Evolutionary conservation across 257 asterid genomes (phyloP).

Genomic region (Cinchona pubescens): DNA sequence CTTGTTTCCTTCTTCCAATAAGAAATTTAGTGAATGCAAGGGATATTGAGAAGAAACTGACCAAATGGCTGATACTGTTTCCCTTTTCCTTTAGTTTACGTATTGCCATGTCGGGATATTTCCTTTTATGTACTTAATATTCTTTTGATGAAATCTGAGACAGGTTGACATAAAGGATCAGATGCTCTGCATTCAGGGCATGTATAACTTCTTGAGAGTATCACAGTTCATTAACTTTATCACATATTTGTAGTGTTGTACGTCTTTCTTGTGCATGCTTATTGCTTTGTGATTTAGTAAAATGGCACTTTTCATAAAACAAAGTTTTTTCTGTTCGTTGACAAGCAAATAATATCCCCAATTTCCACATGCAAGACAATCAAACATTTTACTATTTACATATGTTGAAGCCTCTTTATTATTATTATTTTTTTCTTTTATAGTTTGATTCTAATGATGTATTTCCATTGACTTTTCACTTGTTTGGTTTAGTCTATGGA

Average conservation of each 20-base stretch:
- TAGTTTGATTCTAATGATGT: background rate
- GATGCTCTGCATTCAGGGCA: too few species aligned
- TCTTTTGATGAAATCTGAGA: too few species aligned
- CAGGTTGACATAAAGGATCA: too few species aligned
- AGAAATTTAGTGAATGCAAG: background rate
- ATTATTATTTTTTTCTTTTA: background rate
- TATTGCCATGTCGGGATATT: background rate
- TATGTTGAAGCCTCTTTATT: background rate
- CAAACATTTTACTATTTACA: background rate
- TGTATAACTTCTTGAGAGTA: background rate
- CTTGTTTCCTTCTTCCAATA: background rate
- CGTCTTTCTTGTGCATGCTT: background rate
- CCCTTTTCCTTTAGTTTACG: background rate
- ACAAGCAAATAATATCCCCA: background rate
- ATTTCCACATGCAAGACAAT: background rate
- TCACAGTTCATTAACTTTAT: background rate
- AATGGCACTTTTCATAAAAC: background rate
- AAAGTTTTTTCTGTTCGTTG: background rate
- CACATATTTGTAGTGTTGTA: background rate
- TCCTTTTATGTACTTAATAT: background rate
- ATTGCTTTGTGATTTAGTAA: background rate
- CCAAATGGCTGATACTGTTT: background rate
- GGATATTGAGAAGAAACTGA: constrained; percentile 1
- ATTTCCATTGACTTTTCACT: background rate
- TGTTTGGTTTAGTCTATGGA: background rate